Evolutionary conservation across 441 rosid genomes (phyloP), one percentile per base, ranked within the genome.

Genomic region (Erysimum pusillum): DNA sequence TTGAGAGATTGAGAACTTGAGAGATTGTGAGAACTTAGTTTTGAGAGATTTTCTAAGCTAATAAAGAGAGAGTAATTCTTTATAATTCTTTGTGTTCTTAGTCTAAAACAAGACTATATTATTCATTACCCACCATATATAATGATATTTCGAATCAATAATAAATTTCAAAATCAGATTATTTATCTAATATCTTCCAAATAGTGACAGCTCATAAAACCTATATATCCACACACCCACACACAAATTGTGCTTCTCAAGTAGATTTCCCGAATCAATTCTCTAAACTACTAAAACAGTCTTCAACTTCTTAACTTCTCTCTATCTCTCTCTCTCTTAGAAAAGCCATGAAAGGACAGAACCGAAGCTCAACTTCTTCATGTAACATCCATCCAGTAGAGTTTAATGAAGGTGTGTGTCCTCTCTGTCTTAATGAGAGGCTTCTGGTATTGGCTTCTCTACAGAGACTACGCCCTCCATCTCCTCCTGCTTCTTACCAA

Each of bases 351-450:
- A 83, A 87, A 80, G 87, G 77, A 42, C 69, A 83, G 12, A 87
- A 87, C 78, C 87, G 81, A 73, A 84, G 82, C 65, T 62, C 42
- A 38, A 52, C 15, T 54, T 80, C 86, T 35, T 70, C 71, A 56
- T 93, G 98, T 74, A 87, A 76, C 69, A 89, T 89, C 77, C 98
- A 93, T 76, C 93, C 94, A 35, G 79, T 78, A 58, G 89, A 89
- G 66, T 75, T 61, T 14, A 42, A 79, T 8, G 76, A 89, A 32
- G 98, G 98, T 18, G 86, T 93, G 17, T 93, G 97, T 71, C 78
- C 92, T 41, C 71, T 85, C 2, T 93, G 98, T 82, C 80, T 93
- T 56, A 85, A 86, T 41, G 96, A 93, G 63, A 89, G 90, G 83
- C 98, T 93, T 59, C 69, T 91, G 15, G 38, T 89, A 38, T 82